These are phyloP conservation scores for Strobilomyces confusus DNA, from an alignment of 768 basidiomycete species.

Conservation along the genomic window DNA sequence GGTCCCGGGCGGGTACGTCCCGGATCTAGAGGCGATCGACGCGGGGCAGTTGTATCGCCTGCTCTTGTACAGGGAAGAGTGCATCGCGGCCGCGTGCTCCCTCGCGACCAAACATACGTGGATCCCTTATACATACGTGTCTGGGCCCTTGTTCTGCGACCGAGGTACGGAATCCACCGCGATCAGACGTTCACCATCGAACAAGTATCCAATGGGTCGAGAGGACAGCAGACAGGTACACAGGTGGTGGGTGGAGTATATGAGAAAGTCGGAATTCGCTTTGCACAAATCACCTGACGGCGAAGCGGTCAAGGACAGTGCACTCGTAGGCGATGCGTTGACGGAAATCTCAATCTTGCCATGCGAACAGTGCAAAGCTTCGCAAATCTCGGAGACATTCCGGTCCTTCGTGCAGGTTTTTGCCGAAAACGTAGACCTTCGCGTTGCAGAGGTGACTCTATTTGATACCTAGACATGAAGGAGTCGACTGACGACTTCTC, in stretches of 20 bases:
- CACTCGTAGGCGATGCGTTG: background rate
- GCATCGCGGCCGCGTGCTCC: background rate
- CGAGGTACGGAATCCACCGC: background rate
- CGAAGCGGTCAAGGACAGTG: background rate
- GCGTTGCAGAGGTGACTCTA: slow-evolving; percentile 5
- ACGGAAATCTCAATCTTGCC: slow-evolving; percentile 4
- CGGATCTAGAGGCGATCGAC: slow-evolving; percentile 12
- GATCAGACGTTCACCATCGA: slow-evolving; percentile 1
- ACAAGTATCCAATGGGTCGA: slow-evolving; percentile 1
- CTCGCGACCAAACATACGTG: slow-evolving; percentile 9
- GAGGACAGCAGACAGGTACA: background rate
- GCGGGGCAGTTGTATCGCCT: slow-evolving; percentile 6
- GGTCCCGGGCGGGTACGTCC: background rate
- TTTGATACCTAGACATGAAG: background rate
- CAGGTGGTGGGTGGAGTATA: slow-evolving; percentile 15
- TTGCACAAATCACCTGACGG: slow-evolving; percentile 2
- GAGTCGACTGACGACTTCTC: background rate
- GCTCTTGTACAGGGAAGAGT: slow-evolving; percentile 9
- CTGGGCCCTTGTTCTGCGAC: slow-evolving; percentile 5
- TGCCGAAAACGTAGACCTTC: slow-evolving; percentile 2
- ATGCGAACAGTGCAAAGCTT: background rate
- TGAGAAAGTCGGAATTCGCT: slow-evolving; percentile 6
- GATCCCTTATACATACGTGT: background rate
- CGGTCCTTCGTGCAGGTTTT: slow-evolving; percentile 10
- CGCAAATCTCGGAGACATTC: background rate